Conservation (phyloP, 2,329 filamentous ascomycete species). For the Fusarium concolor region DNA sequence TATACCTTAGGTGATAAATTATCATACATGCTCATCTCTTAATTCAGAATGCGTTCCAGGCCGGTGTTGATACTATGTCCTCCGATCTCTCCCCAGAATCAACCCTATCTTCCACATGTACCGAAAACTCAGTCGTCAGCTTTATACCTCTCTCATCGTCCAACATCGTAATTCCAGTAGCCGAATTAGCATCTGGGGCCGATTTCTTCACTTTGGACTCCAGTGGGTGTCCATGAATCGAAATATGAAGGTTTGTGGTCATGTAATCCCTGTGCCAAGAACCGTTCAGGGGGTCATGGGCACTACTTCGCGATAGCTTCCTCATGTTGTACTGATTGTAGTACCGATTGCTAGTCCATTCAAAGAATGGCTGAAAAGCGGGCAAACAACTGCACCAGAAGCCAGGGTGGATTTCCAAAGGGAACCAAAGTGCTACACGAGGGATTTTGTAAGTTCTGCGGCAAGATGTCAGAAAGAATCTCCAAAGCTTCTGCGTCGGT, state of each 20-base stretch:
- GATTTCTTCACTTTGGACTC: constrained; percentile 4
- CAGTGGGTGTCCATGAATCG: constrained; percentile 8
- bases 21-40: neutral
- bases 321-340: constrained; percentile 30
- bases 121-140: constrained; percentile 38
- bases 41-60: constrained; percentile 35
- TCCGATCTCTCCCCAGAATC: constrained; percentile 19
- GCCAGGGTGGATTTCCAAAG: constrained; percentile 57
- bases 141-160: constrained; percentile 31
- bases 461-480: neutral
- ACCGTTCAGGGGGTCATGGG: constrained; percentile 14
- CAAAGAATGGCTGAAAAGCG: constrained; percentile 54
- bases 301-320: constrained; percentile 37
- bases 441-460: constrained; percentile 54
- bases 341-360: constrained; percentile 31
- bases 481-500: no score
- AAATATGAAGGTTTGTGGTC: constrained; percentile 24
- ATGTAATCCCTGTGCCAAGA: constrained; percentile 28
- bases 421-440: constrained; percentile 53
- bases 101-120: constrained; percentile 36
- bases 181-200: constrained; percentile 27
- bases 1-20: neutral
- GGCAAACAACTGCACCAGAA: constrained; percentile 58
- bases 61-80: constrained; percentile 28
- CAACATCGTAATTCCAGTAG: constrained; percentile 27